Conservation (phyloP, 371 early-diverging fungal species). For the Scutellospora calospora region DNA sequence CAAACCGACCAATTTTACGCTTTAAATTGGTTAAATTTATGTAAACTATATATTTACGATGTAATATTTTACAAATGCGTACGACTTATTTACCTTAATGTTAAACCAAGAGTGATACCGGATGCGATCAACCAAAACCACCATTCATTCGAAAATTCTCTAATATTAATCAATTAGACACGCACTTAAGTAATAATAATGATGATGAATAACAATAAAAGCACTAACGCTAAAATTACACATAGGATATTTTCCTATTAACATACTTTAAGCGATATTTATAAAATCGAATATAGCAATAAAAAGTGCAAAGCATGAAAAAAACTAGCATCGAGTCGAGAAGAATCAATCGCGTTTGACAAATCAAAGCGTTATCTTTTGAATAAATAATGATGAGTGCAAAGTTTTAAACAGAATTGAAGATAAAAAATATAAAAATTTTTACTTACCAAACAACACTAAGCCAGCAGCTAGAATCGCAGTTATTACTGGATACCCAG, state of each 20-base stretch:
- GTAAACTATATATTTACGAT: constrained; percentile 13
- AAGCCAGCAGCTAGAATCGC: constrained; percentile 78
- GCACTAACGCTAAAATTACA: too few species aligned
- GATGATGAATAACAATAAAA: too few species aligned
- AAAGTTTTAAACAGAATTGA: not conserved
- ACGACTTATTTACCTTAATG: constrained; percentile 60
- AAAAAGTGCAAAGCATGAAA: constrained; percentile 83
- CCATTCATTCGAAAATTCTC: constrained; percentile 70
- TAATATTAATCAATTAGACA: constrained; percentile 45
- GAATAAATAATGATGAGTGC: not conserved
- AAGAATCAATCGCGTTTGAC: constrained; percentile 92
- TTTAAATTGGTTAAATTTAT: constrained; percentile 46
- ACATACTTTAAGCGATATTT: constrained; percentile 74
- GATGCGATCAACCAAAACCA: constrained; percentile 81
- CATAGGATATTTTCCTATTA: not conserved
- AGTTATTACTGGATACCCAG: constrained; percentile 85
- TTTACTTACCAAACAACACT: constrained; percentile 80
- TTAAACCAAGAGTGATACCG: constrained; percentile 74
- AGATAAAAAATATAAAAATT: not conserved
- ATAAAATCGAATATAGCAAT: constrained; percentile 87
- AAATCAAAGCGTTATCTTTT: constrained; percentile 88
- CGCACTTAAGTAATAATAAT: not conserved
- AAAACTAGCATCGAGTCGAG: constrained; percentile 94
- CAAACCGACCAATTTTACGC: constrained; percentile 96
- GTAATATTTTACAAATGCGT: too few species aligned